A percentile compares a stretch with the other conserved stretches of the same genome.
Evolutionary conservation across 768 basidiomycete genomes (phyloP).

Genomic region (Pisolithus microcarpus): DNA sequence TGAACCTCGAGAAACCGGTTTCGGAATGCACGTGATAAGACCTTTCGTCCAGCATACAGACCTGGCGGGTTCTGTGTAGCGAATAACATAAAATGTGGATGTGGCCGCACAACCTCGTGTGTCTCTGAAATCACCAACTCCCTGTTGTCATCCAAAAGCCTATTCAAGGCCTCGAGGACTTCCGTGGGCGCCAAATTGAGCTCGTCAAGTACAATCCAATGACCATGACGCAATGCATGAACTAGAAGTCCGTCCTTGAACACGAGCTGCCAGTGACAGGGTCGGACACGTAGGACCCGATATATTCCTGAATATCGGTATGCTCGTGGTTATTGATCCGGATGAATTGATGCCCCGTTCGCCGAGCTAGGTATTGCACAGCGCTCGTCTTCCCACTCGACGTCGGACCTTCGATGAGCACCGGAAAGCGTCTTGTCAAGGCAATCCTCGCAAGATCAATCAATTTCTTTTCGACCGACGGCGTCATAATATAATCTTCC

Average conservation of each 20-base stretch:
- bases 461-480: constrained; percentile 92
- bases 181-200: constrained; percentile 97
- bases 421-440: constrained; percentile 81
- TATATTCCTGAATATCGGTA: constrained; percentile 98
- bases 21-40: constrained; percentile 91
- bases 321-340: constrained; percentile 99
- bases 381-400: constrained; percentile 97
- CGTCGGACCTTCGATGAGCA: constrained; percentile 96
- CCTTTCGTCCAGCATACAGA: constrained; percentile 89
- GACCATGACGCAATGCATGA: constrained; percentile 80
- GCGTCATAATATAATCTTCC: constrained; percentile 89
- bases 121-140: constrained; percentile 95
- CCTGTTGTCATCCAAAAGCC: constrained; percentile 94
- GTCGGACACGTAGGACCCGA: constrained; percentile 95
- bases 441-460: constrained; percentile 90
- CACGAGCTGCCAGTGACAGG: constrained; percentile 82
- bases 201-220: constrained; percentile 98
- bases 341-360: constrained; percentile 91
- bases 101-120: constrained; percentile 87
- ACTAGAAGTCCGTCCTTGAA: constrained; percentile 95
- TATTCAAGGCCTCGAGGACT: constrained; percentile 94
- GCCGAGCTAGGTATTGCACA: constrained; percentile 87
- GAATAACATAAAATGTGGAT: constrained; percentile 96
- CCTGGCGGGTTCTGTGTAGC: constrained; percentile 98
- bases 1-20: constrained; percentile 97